Conservation (phyloP, 2,329 filamentous ascomycete species). For the Neoascochyta sp. region DNA sequence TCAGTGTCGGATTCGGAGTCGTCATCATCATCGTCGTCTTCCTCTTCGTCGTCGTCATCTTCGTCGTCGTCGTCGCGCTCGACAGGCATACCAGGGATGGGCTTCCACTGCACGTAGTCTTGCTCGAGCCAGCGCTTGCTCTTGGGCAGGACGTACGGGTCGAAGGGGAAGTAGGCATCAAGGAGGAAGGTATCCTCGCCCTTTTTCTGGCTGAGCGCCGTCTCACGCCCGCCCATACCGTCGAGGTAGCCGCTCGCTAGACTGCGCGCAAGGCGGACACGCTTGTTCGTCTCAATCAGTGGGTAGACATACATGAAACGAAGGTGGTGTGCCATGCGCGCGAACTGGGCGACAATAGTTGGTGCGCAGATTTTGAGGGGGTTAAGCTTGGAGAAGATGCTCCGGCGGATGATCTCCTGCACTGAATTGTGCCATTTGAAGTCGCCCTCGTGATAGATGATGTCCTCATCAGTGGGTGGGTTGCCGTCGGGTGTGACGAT, state of each 20-base stretch:
- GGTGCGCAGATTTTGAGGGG: slow-evolving; percentile 93
- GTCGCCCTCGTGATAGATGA: slow-evolving; percentile 66
- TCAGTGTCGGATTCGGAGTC: slow-evolving; percentile 8
- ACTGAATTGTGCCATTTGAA: slow-evolving; percentile 73
- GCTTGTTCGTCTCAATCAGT: slow-evolving; percentile 87
- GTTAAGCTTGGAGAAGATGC: slow-evolving; percentile 86
- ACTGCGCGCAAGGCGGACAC: slow-evolving; percentile 72
- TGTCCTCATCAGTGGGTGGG: slow-evolving; percentile 41
- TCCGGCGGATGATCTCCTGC: slow-evolving; percentile 68
- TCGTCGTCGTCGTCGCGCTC: slow-evolving; percentile 47
- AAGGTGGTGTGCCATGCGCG: slow-evolving; percentile 79
- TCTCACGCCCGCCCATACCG: slow-evolving; percentile 52
- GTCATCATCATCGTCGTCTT: slow-evolving; percentile 19
- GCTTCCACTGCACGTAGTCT: slow-evolving; percentile 39
- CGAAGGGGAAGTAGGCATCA: slow-evolving; percentile 95
- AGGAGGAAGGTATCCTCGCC: slow-evolving; percentile 80
- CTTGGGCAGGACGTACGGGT: slow-evolving; percentile 85
- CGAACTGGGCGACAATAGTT: slow-evolving; percentile 86
- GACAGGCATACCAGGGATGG: slow-evolving; percentile 40
- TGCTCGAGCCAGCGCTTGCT: slow-evolving; percentile 85
- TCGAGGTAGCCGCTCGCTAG: slow-evolving; percentile 52
- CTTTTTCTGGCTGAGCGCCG: slow-evolving; percentile 50
- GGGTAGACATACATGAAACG: slow-evolving; percentile 86
- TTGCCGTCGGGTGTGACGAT: slow-evolving; percentile 55
- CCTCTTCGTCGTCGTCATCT: slow-evolving; percentile 33